These are phyloP conservation scores for Sphaerostilbella broomeana DNA, from an alignment of 2,329 filamentous ascomycete genomes.

Conservation along the genomic window DNA sequence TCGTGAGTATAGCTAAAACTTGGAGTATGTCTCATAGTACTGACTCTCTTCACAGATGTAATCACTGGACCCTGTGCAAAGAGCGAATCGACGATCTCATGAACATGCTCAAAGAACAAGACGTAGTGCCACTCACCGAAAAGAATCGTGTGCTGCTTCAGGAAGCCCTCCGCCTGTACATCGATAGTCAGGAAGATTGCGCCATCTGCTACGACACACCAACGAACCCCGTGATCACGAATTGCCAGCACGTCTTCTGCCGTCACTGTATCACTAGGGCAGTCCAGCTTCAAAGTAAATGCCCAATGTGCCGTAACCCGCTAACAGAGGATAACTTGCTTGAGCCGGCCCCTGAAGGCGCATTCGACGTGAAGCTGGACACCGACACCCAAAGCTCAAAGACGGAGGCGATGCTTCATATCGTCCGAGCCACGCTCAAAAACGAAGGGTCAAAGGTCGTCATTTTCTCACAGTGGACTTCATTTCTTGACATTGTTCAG, in stretches of 20 bases:
- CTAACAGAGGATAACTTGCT: conserved; percentile 56
- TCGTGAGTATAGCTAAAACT: conserved; percentile 35
- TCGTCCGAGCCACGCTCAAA: conserved; percentile 62
- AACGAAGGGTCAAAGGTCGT: conserved; percentile 62
- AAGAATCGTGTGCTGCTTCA: conserved; percentile 69
- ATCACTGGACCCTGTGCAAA: conserved; percentile 79
- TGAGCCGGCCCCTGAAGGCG: conserved; percentile 54
- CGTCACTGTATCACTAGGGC: conserved; percentile 65
- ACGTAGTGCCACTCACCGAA: conserved; percentile 61
- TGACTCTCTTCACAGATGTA: conserved; percentile 46
- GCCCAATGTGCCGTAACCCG: conserved; percentile 73
- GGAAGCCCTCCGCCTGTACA: conserved; percentile 65
- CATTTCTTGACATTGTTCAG: conserved; percentile 66
- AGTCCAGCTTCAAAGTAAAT: conserved; percentile 69
- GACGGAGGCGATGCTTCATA: conserved; percentile 69
- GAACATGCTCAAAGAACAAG: conserved; percentile 58
- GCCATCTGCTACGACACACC: conserved; percentile 71
- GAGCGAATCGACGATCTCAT: conserved; percentile 68
- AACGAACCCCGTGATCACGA: conserved; percentile 70
- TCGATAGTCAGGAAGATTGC: conserved; percentile 78
- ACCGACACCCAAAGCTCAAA: conserved; percentile 68
- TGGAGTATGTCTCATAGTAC: neutral
- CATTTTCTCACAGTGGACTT: conserved; percentile 72
- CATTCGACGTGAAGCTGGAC: conserved; percentile 48
- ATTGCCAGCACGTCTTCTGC: conserved; percentile 78